Base-by-base conservation (phyloP, 495 filamentous ascomycete species). In the Pyrenopolyporus hunteri region DNA sequence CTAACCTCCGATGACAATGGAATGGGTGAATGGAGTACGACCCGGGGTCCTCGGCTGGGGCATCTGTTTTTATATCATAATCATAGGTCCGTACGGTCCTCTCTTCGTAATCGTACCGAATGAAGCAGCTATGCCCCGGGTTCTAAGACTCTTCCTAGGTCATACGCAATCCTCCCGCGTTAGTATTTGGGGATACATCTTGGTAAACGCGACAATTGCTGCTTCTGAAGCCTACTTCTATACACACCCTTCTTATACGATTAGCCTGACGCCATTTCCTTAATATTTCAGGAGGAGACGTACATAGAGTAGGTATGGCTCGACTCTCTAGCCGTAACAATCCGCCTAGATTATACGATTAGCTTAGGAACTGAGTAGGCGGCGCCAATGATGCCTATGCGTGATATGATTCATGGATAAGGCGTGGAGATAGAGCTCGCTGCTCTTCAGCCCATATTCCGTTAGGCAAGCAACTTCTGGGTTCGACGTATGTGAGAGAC, bases 61-160 rank as follows among this genome's bases (percentile, higher is more conserved):
- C 29, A 58, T 59, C 54, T 54, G 36, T 32, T 55, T 32, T 55
- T 54, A 59, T 20, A 49, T 54, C 36, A 59, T 25, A 7, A 49
- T 42, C 10, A 1, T 11, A 2, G 4, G 23, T 23, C 10, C 9
- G 37, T 13, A n/a, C 13, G 3, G n/a, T n/a, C n/a, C n/a, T n/a
- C n/a, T n/a, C n/a, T n/a, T n/a, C n/a, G n/a, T n/a, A n/a, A n/a
- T n/a, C n/a, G n/a, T n/a, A n/a, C n/a, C n/a, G n/a, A n/a, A n/a
- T n/a, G n/a, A n/a, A n/a, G n/a, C n/a, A n/a, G n/a, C n/a, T n/a
- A n/a, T n/a, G n/a, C n/a, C n/a, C n/a, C n/a, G n/a, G n/a, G n/a
- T n/a, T n/a, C n/a, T n/a, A n/a, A n/a, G n/a, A n/a, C n/a, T n/a
- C n/a, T n/a, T n/a, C n/a, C n/a, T n/a, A n/a, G n/a, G n/a, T n/a